These are phyloP conservation scores for Croton setiger DNA, from an alignment of 441 rosid genomes.

Conservation along the genomic window DNA sequence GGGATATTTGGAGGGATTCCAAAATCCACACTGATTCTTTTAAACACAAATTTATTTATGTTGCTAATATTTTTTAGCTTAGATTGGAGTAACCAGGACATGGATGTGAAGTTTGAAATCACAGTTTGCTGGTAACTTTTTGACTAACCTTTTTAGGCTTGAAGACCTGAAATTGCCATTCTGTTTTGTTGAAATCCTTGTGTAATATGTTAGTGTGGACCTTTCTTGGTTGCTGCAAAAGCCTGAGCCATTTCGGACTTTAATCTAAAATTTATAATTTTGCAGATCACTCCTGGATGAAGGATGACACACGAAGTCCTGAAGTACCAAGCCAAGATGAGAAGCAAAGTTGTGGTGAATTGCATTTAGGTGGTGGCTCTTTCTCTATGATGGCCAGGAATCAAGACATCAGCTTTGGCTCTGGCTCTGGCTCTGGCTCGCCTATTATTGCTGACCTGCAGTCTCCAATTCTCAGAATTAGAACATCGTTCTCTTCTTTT, in stretches of 20 bases:
- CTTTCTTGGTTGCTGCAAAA: slow-evolving; percentile 5
- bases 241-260: not conserved
- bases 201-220: not conserved
- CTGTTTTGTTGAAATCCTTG: not conserved
- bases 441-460: slow-evolving; percentile 28
- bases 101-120: not conserved
- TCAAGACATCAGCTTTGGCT: slow-evolving; percentile 63
- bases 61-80: not conserved
- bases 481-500: slow-evolving; percentile 49
- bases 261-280: slow-evolving; percentile 1
- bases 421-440: no score
- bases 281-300: slow-evolving; percentile 57
- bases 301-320: slow-evolving; percentile 18
- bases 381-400: slow-evolving; percentile 41
- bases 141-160: slow-evolving; percentile 1
- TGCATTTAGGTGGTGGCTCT: slow-evolving; percentile 37
- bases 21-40: no score
- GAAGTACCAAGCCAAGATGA: slow-evolving; percentile 20
- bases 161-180: not conserved
- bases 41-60: not conserved
- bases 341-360: slow-evolving; percentile 26
- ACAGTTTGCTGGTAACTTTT: not conserved
- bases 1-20: no score
- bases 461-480: slow-evolving; percentile 40
- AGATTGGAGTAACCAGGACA: not conserved